phyloP scores from a whole-genome alignment of 805 yeast species.

The Jamesozyma jinghongensis region DNA sequence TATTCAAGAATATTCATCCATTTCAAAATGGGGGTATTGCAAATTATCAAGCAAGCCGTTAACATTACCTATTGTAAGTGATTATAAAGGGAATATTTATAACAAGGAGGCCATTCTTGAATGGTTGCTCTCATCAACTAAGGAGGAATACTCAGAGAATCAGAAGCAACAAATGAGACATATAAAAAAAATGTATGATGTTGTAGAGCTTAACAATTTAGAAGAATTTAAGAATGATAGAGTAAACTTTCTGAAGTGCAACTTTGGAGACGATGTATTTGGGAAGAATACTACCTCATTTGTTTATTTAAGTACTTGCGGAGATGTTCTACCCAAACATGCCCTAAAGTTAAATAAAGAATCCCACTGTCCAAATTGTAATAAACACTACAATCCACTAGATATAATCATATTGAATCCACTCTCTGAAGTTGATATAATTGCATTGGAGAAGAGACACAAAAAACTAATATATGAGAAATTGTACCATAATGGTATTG shows the following conservation, averaged over 20 bases:
- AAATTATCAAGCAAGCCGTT: conserved; percentile 36
- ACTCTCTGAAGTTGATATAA: conserved; percentile 12
- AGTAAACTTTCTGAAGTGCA: conserved; percentile 7
- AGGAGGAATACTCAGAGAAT: conserved; percentile 19
- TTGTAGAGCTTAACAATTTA: conserved; percentile 35
- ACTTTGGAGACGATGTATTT: conserved; percentile 25
- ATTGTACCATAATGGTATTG: conserved; percentile 32
- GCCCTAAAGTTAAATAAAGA: conserved; percentile 21
- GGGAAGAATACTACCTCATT: conserved; percentile 33
- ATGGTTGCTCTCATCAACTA: conserved; percentile 34
- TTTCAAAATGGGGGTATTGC: conserved; percentile 41
- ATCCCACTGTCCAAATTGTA: conserved; percentile 37
- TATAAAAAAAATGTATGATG: conserved; percentile 35
- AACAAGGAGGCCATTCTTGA: conserved; percentile 57
- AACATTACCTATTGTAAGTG: conserved; percentile 51
- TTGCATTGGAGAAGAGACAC: conserved; percentile 19
- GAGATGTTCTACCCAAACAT: conserved; percentile 33
- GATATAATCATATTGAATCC: conserved; percentile 36
- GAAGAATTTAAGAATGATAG: conserved; percentile 2
- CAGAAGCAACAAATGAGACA: conserved; percentile 27
- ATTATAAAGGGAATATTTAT: conserved; percentile 55
- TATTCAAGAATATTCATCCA: conserved; percentile 14
- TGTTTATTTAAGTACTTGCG: conserved; percentile 40
- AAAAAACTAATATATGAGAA: conserved; percentile 11
- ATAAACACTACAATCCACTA: conserved; percentile 8